Conservation (phyloP, 441 rosid genomes). For the Lepidium campestre region DNA sequence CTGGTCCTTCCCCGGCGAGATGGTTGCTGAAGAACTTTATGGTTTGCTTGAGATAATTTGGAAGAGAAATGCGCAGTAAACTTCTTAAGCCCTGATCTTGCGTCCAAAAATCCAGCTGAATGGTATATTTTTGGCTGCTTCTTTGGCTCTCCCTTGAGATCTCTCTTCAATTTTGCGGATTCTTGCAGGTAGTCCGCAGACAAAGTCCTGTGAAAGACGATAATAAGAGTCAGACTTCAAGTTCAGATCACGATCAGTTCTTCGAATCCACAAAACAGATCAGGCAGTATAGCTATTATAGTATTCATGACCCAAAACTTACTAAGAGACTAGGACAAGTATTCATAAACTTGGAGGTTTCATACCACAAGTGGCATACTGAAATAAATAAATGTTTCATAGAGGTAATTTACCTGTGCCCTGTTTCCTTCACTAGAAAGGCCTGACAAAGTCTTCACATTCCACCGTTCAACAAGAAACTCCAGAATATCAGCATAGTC, state of each 20-base stretch:
- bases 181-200: slow-evolving; percentile 37
- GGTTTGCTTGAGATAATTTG: neutral
- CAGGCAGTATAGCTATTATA: neutral
- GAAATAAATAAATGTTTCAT: neutral
- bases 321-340: neutral
- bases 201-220: slow-evolving; percentile 32
- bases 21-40: neutral
- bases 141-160: slow-evolving; percentile 36
- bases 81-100: slow-evolving; percentile 28
- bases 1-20: neutral
- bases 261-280: slow-evolving; percentile 1
- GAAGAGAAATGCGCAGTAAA: neutral
- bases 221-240: neutral
- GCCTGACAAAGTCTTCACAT: slow-evolving; percentile 32
- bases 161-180: slow-evolving; percentile 46
- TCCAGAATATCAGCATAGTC: slow-evolving; percentile 52
- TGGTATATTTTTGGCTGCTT: slow-evolving; percentile 29
- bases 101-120: slow-evolving; percentile 49
- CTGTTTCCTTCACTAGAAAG: slow-evolving; percentile 40
- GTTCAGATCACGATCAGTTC: neutral
- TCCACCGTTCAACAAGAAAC: slow-evolving; percentile 46
- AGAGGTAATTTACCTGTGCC: slow-evolving; percentile 26
- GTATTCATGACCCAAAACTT: neutral
- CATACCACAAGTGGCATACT: neutral
- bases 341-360: neutral